phyloP scores from a whole-genome alignment of 495 filamentous ascomycete genomes.

The Oidiodendron maius region DNA sequence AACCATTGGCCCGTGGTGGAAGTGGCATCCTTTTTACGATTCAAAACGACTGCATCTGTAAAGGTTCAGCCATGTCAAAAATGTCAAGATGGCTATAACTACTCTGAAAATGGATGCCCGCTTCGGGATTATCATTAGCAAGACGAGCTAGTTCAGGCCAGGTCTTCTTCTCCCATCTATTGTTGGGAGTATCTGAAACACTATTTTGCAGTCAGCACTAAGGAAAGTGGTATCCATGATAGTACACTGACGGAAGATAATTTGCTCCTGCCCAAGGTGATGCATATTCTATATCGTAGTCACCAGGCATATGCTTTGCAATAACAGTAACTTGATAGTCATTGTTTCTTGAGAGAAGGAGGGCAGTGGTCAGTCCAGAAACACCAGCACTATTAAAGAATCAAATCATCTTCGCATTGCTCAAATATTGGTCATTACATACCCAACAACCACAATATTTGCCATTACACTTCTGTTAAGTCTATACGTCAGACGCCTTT shows the following conservation, averaged over 20 bases:
- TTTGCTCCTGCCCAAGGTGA: constrained; percentile 98
- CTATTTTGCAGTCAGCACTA: constrained; percentile 5
- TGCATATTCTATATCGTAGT: constrained; percentile 95
- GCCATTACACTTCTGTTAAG: too few relatives aligned
- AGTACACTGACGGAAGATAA: constrained; percentile 82
- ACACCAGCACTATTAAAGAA: constrained; percentile 69
- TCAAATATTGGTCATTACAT: too few relatives aligned
- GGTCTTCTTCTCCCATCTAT: constrained; percentile 57
- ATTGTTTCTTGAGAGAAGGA: constrained; percentile 66
- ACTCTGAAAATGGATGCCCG: constrained; percentile 86
- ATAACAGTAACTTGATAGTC: constrained; percentile 71
- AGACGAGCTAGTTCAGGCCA: constrained; percentile 64
- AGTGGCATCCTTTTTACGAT: constrained; percentile 55
- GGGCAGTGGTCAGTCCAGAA: constrained; percentile 84
- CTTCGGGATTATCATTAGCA: constrained; percentile 69
- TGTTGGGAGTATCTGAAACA: constrained; percentile 13
- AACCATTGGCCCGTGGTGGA: constrained; percentile 29
- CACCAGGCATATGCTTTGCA: constrained; percentile 96
- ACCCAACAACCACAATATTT: constrained; percentile 65
- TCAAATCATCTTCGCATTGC: too few relatives aligned
- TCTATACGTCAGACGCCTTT: too few relatives aligned
- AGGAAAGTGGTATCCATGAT: too few relatives aligned
- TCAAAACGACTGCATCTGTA: constrained; percentile 53
- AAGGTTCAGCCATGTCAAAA: background rate
- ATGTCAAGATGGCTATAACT: constrained; percentile 12